Evolutionary conservation across 2,329 filamentous ascomycete species (phyloP).

Genomic region (Calycina herbarum): DNA sequence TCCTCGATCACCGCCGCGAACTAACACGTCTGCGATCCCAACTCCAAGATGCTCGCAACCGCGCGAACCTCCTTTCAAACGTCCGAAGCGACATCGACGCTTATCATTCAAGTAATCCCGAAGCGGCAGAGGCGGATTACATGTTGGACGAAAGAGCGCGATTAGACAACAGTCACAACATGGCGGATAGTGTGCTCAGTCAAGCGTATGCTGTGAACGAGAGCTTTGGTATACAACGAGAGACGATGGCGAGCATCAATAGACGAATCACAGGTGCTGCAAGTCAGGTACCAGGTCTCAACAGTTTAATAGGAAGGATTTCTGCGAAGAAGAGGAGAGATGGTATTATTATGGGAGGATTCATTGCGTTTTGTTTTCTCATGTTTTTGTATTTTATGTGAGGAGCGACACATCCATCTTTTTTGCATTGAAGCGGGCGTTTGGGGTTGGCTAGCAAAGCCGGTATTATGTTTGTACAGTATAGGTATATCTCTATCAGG

Average conservation of each 20-base stretch:
- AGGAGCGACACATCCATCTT: conserved; percentile 29
- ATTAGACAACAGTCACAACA: conserved; percentile 85
- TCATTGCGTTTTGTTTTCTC: conserved; percentile 90
- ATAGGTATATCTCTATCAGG: conserved; percentile 34
- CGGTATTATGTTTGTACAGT: conserved; percentile 32
- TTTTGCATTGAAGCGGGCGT: conserved; percentile 33
- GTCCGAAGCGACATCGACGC: conserved; percentile 90
- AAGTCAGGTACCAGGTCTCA: conserved; percentile 89
- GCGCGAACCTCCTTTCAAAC: conserved; percentile 85
- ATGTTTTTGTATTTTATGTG: conserved; percentile 78
- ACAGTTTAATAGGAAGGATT: conserved; percentile 87
- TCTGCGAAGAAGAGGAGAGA: conserved; percentile 93
- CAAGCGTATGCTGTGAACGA: conserved; percentile 98
- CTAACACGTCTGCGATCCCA: conserved; percentile 71
- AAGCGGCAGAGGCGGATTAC: conserved; percentile 86
- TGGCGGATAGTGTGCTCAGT: conserved; percentile 86
- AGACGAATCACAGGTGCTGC: conserved; percentile 86
- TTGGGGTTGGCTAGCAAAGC: conserved; percentile 26
- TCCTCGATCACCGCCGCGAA: conserved; percentile 83
- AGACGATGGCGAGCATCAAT: conserved; percentile 86
- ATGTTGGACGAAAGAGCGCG: conserved; percentile 88
- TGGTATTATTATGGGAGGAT: conserved; percentile 86
- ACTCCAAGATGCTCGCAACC: conserved; percentile 77
- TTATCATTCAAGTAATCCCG: conserved; percentile 80
- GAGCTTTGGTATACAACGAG: conserved; percentile 81